phyloP scores from a whole-genome alignment of 2,329 filamentous ascomycete species.

The Thielaviopsis populi region DNA sequence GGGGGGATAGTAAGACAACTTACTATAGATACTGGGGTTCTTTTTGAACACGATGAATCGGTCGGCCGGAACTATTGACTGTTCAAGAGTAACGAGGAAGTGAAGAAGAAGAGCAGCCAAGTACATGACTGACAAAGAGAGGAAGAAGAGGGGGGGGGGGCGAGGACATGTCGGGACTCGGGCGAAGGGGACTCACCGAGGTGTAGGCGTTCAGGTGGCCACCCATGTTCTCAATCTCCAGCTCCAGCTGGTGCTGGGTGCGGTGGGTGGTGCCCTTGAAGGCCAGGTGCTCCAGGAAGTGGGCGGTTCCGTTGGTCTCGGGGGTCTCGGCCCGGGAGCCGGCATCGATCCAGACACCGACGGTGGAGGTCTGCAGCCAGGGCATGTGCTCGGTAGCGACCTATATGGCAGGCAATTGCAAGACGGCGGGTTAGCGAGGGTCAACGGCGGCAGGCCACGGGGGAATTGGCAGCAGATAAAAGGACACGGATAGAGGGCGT shows the following conservation, averaged over 20 bases:
- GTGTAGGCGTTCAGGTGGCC: constrained; percentile 99
- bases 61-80: neutral
- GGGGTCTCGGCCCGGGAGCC: constrained; percentile 95
- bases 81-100: neutral
- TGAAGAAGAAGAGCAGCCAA: neutral
- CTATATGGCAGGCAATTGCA: constrained; percentile 31
- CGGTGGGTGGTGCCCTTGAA: constrained; percentile 98
- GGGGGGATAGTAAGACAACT: neutral
- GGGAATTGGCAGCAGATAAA: neutral
- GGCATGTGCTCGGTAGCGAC: constrained; percentile 96
- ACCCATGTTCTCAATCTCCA: constrained; percentile 99
- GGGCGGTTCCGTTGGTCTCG: constrained; percentile 96
- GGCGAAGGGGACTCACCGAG: constrained; percentile 51
- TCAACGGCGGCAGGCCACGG: neutral
- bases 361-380: constrained; percentile 94
- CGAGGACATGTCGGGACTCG: neutral
- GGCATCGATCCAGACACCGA: constrained; percentile 98
- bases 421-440: constrained; percentile 2
- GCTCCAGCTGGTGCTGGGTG: constrained; percentile 92
- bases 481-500: neutral
- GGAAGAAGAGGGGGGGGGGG: neutral
- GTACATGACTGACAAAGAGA: neutral
- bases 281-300: constrained; percentile 98
- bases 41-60: too few relatives aligned
- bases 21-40: too few relatives aligned